phyloP scores from a whole-genome alignment of 2,329 filamentous ascomycete species.

The Pseudodiploospora longispora region DNA sequence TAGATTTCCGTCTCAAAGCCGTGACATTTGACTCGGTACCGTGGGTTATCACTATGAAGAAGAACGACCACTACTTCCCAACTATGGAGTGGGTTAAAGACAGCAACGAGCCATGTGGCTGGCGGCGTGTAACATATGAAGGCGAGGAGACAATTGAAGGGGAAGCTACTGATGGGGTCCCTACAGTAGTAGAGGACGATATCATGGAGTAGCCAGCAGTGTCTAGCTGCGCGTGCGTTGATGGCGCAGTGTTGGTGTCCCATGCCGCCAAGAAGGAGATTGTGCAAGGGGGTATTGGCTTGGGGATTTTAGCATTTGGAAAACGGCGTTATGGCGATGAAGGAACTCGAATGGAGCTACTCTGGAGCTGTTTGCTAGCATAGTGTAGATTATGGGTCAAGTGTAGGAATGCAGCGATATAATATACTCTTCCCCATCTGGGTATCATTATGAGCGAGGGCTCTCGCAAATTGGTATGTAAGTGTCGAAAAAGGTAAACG shows the following conservation, averaged over 20 bases:
- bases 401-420: no score
- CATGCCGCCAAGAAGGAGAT: no score
- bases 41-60: slow-evolving; percentile 99
- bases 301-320: slow-evolving; percentile 12
- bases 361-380: slow-evolving; percentile 22
- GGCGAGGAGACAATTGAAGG: slow-evolving; percentile 44
- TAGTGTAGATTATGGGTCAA: no score
- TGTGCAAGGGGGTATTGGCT: no score
- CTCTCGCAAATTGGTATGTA: no score
- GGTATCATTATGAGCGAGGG: no score
- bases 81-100: slow-evolving; percentile 65
- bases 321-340: slow-evolving; percentile 29
- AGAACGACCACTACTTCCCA: slow-evolving; percentile 93
- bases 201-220: slow-evolving; percentile 29
- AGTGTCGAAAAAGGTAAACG: no score
- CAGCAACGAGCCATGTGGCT: slow-evolving; percentile 48
- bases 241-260: no score
- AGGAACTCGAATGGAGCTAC: slow-evolving; percentile 18
- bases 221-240: no score
- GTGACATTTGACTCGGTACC: slow-evolving; percentile 98
- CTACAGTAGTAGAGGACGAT: slow-evolving; percentile 32
- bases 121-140: slow-evolving; percentile 56
- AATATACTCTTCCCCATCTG: no score
- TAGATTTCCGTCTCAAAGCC: slow-evolving; percentile 90
- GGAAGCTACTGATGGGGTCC: slow-evolving; percentile 44